Base-by-base conservation (phyloP, 768 basidiomycete species). In the Lactarius sp. region DNA sequence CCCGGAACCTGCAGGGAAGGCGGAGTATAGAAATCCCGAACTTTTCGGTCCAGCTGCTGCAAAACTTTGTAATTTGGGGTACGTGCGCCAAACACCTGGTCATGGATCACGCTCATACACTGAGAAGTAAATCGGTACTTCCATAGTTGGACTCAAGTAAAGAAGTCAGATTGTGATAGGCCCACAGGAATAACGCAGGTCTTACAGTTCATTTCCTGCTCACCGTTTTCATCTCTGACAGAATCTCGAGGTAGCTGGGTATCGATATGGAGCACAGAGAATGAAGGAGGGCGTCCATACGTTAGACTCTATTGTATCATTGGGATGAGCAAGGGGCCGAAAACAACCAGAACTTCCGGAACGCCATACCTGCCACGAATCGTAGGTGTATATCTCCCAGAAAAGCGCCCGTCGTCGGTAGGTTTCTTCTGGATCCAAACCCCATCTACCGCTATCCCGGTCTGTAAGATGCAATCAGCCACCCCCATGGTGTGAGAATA, bases 211-310 rank as follows among this genome's bases (percentile, higher is more conserved):
- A 86, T 85, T 67, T 87, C 85, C 4, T 78, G 70, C 59, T 85
- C 82, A 6, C 81, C 83, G 18, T 73, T 70, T 31, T 75, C 75
- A 64, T 78, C 80, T 56, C 66, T 79, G 77, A 69, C 85, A 83
- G 65, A 85, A 75, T 70, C 86, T 85, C 9, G 79, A 71, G 68
- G 57, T 56, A 68, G 33, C 53, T 64, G 68, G 13, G 60, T 62
- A 36, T 68, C 68, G 47, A 68, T 68, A 53, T 68, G 66, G 46
- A 68, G 65, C 31, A 78, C 75, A 2, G 83, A 79, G 59, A 88
- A 80, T 6, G 86, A 87, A 3, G 86, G 86, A 3, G 87, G 87
- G 7, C 87, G 80, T 59, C 86, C 86, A 73, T 84, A 88, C 10
- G 86, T 88, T 62, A 89, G 73, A 69, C 85, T 86, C 87, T 89